Evolutionary conservation across 768 basidiomycete species (phyloP), one percentile per base, ranked within the genome.

Genomic region (Botryobasidium botryosum): DNA sequence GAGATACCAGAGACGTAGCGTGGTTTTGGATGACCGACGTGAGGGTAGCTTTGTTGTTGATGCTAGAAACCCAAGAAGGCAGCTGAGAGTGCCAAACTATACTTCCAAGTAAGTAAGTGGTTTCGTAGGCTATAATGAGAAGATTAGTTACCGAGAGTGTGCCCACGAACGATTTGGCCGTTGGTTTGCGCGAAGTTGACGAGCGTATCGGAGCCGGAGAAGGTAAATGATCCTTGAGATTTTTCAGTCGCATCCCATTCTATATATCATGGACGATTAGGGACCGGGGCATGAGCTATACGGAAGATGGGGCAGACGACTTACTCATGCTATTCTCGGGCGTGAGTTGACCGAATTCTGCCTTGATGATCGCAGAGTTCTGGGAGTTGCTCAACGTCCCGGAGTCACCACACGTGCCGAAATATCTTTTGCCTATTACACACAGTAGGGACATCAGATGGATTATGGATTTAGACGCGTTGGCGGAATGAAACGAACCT

Each of bases 21-120:
- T 51, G 50, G 43, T 51, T 49, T 29, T 51, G 43, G 8, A 51
- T 51, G 47, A 49, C 50, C 3, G 35, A 7, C n/a, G 50, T 51
- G 32, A 51, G 31, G 18, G 50, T 51, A 21, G 29, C 37, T 17
- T 32, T 24, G 40, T 43, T 38, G 35, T 21, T 37, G 28, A 51
- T 51, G 20, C 27, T 18, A 29, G 43, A 45, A 18, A 51, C 46
- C 47, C 47, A 49, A n/a, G n/a, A n/a, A n/a, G n/a, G n/a, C n/a
- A n/a, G n/a, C n/a, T n/a, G n/a, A n/a, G n/a, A n/a, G n/a, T 45
- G 44, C 44, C 44, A 45, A n/a, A n/a, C n/a, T n/a, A n/a, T n/a
- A n/a, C n/a, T n/a, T n/a, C n/a, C n/a, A n/a, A n/a, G n/a, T n/a
- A n/a, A n/a, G n/a, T n/a, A n/a, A n/a, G n/a, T n/a, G n/a, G n/a